A percentile compares a stretch with the other conserved stretches of the same genome.
Evolutionary conservation across 2,329 filamentous ascomycete genomes (phyloP).

Genomic region (Stenocarpella maydis): DNA sequence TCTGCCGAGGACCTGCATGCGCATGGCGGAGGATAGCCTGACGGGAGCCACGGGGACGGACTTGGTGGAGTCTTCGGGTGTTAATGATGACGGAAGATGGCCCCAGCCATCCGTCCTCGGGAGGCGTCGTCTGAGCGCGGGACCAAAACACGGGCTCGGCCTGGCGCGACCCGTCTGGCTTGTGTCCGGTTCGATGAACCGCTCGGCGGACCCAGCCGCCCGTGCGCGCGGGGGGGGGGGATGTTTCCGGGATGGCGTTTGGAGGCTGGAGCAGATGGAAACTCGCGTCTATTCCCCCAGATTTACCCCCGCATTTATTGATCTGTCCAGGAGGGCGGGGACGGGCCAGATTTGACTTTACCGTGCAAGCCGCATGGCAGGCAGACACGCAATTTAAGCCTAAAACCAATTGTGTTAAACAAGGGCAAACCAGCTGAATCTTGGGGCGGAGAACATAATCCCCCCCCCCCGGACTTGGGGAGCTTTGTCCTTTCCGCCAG

Average conservation of each 20-base stretch:
- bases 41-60: slow-evolving; percentile 36
- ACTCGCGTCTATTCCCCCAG: too few species aligned
- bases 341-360: too few species aligned
- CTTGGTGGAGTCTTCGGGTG: slow-evolving; percentile 36
- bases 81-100: slow-evolving; percentile 45
- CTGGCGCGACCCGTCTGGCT: slow-evolving; percentile 47
- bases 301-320: too few species aligned
- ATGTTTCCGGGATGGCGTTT: too few species aligned
- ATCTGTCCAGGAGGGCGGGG: too few species aligned
- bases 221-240: slow-evolving; percentile 52
- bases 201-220: slow-evolving; percentile 46
- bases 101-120: slow-evolving; percentile 53
- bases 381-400: too few species aligned
- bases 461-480: too few species aligned
- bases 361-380: too few species aligned
- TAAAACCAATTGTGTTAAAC: too few species aligned
- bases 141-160: slow-evolving; percentile 55
- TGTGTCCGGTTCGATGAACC: slow-evolving; percentile 45
- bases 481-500: too few species aligned
- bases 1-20: slow-evolving; percentile 40
- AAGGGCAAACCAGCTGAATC: too few species aligned
- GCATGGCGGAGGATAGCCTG: slow-evolving; percentile 36
- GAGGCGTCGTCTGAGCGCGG: slow-evolving; percentile 44
- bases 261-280: slow-evolving; percentile 45
- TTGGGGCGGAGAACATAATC: too few species aligned